Base-by-base conservation (phyloP, 208 protist genomes). In the Acanthamoeba castellanii region DNA sequence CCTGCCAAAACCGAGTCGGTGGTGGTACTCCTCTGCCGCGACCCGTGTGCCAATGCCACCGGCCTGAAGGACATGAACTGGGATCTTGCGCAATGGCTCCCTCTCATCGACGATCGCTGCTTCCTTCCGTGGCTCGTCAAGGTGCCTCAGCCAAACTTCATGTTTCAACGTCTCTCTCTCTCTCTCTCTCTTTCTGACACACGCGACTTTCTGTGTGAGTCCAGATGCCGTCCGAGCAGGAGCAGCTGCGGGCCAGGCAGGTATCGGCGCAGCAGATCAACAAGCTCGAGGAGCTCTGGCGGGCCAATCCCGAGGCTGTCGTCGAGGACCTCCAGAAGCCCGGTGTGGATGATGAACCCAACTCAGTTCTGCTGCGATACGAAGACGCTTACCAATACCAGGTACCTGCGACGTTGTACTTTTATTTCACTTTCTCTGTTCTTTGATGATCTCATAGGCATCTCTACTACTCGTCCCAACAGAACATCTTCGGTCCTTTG, bases 71-170 rank as follows among this genome's bases (percentile, higher is more conserved):
- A 98, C 47, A 96, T 95, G 37, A 97, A 98, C 59, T 99, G 98
- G 98, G 98, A 99, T 95, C 64, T 98, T 5, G 78, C 91, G 34
- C 96, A 97, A 27, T 99, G 99, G 98, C 89, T 97, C n/a, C 98
- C 98, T 45, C 95, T 99, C 11, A 98, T 99, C 89, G 96, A 98
- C 52, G 98, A 99, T 81, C 96, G 97, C 22, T 90, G 91, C 22
- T 98, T 99, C 42, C 95, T 99, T 14, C 82, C 96, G 25, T 99
- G 99, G 98, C 96, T 99, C 0, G 98, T 99, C 5, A 98, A 98
- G 76, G 70, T 94, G 30, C 96, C 20, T 59, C 52, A 59, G 13
- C 52, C 52, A 22, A 22, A 59, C 18, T 0, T 22, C 52, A 8
- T 22, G 2, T 1, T 7, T 59, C 52, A 59, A 59, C 52, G 9